These are phyloP conservation scores for Stromatinia cepivora DNA, from an alignment of 2,329 filamentous ascomycete species.

Conservation along the genomic window DNA sequence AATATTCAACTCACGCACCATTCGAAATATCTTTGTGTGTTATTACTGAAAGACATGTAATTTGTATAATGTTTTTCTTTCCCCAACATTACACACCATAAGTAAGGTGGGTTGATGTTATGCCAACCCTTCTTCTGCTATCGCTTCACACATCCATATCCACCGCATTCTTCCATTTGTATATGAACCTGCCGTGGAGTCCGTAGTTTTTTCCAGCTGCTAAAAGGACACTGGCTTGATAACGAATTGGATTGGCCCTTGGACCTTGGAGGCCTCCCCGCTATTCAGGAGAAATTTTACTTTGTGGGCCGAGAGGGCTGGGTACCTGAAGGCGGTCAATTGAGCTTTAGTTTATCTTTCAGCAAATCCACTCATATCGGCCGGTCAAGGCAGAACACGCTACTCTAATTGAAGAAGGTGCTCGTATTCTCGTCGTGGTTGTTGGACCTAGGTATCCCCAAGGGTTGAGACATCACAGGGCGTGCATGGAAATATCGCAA, in stretches of 20 bases:
- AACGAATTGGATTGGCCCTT: not conserved
- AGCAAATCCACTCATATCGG: not conserved
- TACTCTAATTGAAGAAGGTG: slow-evolving; percentile 17
- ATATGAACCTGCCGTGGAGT: not conserved
- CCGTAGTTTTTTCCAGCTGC: not conserved
- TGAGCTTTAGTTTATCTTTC: not conserved
- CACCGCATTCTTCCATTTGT: not conserved
- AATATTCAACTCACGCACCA: not conserved
- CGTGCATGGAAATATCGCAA: not conserved
- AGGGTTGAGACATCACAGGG: not conserved
- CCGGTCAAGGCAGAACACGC: not conserved
- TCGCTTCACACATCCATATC: not conserved
- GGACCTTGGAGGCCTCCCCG: not conserved
- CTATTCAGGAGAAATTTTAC: not conserved
- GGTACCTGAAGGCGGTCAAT: slow-evolving; percentile 1
- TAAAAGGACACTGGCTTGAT: not conserved
- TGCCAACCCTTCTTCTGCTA: not conserved
- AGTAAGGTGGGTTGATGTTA: no score
- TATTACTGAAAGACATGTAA: not conserved
- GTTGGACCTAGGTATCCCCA: not conserved
- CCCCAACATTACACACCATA: not conserved
- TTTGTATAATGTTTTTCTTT: not conserved
- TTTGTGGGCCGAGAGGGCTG: not conserved
- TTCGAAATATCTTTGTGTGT: not conserved
- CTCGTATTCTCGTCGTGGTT: slow-evolving; percentile 3